These are phyloP conservation scores for Camellia japonica DNA, from an alignment of 148 eudicot genomes.

Conservation along the genomic window DNA sequence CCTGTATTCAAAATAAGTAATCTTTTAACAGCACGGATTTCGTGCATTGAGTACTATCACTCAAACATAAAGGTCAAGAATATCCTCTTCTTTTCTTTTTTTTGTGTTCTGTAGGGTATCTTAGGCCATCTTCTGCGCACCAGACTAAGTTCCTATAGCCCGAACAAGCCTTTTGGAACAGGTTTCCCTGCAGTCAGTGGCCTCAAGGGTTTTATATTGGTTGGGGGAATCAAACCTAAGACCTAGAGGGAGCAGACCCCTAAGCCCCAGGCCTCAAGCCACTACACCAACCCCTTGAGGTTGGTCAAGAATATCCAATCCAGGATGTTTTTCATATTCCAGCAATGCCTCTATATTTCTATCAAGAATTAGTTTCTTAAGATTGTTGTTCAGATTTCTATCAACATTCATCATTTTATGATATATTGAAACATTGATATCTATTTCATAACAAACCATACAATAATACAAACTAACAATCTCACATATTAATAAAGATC, in stretches of 20 bases:
- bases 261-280: too few relatives aligned
- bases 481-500: too few relatives aligned
- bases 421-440: background rate
- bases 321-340: background rate
- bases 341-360: background rate
- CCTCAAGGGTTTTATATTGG: too few relatives aligned
- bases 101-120: too few relatives aligned
- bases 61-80: background rate
- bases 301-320: background rate
- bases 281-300: too few relatives aligned
- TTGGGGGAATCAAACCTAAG: too few relatives aligned
- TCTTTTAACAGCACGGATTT: background rate
- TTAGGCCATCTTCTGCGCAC: too few relatives aligned
- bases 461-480: background rate
- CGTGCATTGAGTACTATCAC: background rate
- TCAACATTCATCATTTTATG: background rate
- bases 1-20: slow-evolving; percentile 35
- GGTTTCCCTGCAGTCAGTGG: too few relatives aligned
- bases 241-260: too few relatives aligned
- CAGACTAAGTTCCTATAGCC: too few relatives aligned
- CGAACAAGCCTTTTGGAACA: too few relatives aligned
- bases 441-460: background rate
- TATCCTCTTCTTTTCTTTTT: too few relatives aligned
- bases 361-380: background rate
- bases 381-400: slow-evolving; percentile 7